These are phyloP conservation scores for Russula emetica DNA, from an alignment of 768 basidiomycete species.

Conservation along the genomic window DNA sequence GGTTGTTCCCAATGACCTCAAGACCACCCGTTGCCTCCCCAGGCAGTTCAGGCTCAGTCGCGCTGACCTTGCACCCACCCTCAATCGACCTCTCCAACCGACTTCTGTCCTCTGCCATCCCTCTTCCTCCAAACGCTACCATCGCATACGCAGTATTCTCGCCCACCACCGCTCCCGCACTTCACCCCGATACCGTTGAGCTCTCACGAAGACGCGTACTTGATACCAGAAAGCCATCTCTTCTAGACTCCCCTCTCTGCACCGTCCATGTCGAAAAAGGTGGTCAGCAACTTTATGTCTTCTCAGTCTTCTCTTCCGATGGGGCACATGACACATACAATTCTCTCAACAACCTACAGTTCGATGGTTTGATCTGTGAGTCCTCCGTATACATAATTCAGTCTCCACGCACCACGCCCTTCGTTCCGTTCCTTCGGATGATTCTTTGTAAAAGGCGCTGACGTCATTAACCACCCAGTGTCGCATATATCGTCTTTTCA, in stretches of 20 bases:
- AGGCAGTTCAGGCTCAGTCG: conserved; percentile 34
- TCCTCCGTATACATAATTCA: conserved; percentile 23
- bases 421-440: not conserved
- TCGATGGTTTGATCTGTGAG: conserved; percentile 54
- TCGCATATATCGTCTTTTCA: conserved; percentile 43
- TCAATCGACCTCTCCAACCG: conserved; percentile 38
- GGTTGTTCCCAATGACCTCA: conserved; percentile 30
- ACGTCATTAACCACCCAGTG: conserved; percentile 34
- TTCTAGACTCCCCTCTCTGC: conserved; percentile 51
- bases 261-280: conserved; percentile 46
- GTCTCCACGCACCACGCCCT: not conserved
- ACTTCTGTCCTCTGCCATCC: conserved; percentile 46
- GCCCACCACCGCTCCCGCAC: conserved; percentile 32
- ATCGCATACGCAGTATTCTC: conserved; percentile 47
- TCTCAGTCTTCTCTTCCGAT: conserved; percentile 44
- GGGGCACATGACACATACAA: conserved; percentile 33
- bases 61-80: conserved; percentile 34
- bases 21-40: conserved; percentile 30
- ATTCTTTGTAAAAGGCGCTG: not conserved
- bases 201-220: conserved; percentile 49
- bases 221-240: conserved; percentile 36
- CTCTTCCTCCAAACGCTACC: conserved; percentile 41
- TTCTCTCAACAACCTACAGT: conserved; percentile 38
- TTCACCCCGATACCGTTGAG: conserved; percentile 47
- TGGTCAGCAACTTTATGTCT: conserved; percentile 53